A percentile compares a stretch with the other conserved stretches of the same genome.
Conservation (phyloP, 2,329 filamentous ascomycete species). For the Ceratocystis lukuohia region DNA sequence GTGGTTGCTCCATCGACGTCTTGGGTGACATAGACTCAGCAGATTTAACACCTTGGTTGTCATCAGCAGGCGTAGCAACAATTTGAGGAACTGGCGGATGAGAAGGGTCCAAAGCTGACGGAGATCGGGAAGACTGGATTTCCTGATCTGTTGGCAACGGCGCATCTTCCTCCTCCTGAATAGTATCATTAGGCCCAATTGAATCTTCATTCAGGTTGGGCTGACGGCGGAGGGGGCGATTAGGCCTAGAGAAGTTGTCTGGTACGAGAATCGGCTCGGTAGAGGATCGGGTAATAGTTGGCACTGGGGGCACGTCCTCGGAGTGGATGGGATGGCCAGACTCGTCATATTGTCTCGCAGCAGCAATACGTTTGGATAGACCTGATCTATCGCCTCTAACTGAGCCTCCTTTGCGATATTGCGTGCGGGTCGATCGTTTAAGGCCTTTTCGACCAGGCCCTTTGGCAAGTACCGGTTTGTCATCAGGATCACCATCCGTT, state of each 20-base stretch:
- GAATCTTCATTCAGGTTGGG: constrained; percentile 38
- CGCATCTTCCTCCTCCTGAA: constrained; percentile 5
- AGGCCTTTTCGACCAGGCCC: constrained; percentile 59
- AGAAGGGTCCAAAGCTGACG: constrained; percentile 17
- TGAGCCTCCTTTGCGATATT: constrained; percentile 75
- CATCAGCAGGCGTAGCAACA: constrained; percentile 47
- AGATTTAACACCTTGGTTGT: constrained; percentile 17
- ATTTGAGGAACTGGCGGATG: constrained; percentile 41
- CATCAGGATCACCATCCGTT: constrained; percentile 35
- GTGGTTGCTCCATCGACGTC: neutral
- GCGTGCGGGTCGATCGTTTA: constrained; percentile 80
- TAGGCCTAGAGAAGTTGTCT: constrained; percentile 51
- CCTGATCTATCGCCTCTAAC: constrained; percentile 62
- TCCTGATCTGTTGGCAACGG: neutral
- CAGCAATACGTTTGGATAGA: constrained; percentile 56
- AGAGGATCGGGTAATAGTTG: constrained; percentile 46
- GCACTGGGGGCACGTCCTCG: constrained; percentile 25
- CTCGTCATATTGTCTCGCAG: constrained; percentile 22
- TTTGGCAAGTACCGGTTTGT: constrained; percentile 75
- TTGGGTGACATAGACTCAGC: neutral
- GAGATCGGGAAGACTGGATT: constrained; percentile 10
- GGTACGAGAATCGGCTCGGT: constrained; percentile 47
- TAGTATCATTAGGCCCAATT: constrained; percentile 17
- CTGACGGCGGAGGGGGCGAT: constrained; percentile 34
- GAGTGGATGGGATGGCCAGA: constrained; percentile 26